Evolutionary conservation across 331 rosid genomes (phyloP), one percentile per base, ranked within the genome.

Genomic region (Arachis monticola): DNA sequence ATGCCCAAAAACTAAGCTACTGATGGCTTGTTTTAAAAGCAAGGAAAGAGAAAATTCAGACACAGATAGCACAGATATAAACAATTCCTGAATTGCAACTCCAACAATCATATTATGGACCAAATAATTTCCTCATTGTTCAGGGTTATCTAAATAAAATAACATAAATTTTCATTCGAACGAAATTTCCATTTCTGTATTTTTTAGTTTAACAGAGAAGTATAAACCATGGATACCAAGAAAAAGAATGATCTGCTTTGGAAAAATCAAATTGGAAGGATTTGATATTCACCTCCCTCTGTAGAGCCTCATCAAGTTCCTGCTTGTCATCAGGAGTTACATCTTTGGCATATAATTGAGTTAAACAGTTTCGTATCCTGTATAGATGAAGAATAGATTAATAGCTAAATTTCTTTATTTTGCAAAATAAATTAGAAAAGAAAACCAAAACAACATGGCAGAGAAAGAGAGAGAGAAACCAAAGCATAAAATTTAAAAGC

Each of bases 301-400:
- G 98, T 61, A 93, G 93, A 14, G 97, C 92, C 90, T 93, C 97
- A 64, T 91, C 97, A 64, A 93, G 94, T 83, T 93, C 98, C 78
- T 89, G 96, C 80, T 91, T 93, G 73, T 89, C 92, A 81, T 93
- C 96, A 55, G 97, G 92, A 79, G 96, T 86, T 58, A 90, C 83
- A 75, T 89, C 97, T 79, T 89, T 85, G 41, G 96, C 96, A 48
- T 91, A 87, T 75, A 88, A 81, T 58, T 93, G 92, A 35, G 90
- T 80, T 59, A 93, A 81, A 77, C 87, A 85, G 72, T 93, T 82
- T 72, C 97, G 76, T 60, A 93, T 83, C 92, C 98, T 93, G 88
- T 40, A 82, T 27, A 27, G 53, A 45, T 30, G 67, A 48, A 53
- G 58, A 47, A 52, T 41, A 78, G 13, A 51, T 42, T 30, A 51